Base-by-base conservation (phyloP, 176 grass and related monocot species). In the Dendrocalamus sinicus region DNA sequence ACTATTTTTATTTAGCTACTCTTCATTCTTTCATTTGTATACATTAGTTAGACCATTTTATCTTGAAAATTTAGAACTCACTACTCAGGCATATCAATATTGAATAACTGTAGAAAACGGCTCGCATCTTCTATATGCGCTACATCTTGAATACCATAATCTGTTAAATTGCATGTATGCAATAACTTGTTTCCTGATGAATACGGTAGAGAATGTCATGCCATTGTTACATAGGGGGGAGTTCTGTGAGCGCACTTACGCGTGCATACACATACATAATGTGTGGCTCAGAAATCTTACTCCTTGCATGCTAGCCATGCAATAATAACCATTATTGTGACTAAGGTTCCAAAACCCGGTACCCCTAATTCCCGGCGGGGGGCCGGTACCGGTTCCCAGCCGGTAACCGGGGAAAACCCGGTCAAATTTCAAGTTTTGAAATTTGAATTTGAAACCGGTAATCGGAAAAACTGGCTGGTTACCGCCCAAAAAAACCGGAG, bases 121-220 rank as follows among this genome's bases (percentile, higher is more conserved):
- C 26, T 80, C 1, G 0, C 26, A 12, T 74, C 39, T 78, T 84
- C 54, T 65, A n/a, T 55, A 41, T 75, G 10, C 60, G 40, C 53
- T 39, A 23, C 12, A 89, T 89, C 44, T 50, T 77, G 61, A 58
- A 70, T 76, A 44, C 12, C 47, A 9, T 70, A 74, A 73, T 30
- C 50, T 81, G 47, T 48, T 47, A 66, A 43, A 40, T 57, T n/a
- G 5, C 47, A 24, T 81, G 13, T 63, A 60, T 14, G 22, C 57
- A 73, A 52, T 48, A 86, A 14, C 35, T n/a, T 16, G 68, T 69
- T 57, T 22, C 37, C 63, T 75, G 72, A 64, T 77, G 15, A 76
- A 40, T 52, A 68, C 63, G 1, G 48, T 67, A 40, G 60, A 23
- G 59, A 65, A 43, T 15, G n/a, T 68, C 12, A 45, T 19, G 71